A percentile compares a stretch with the other conserved stretches of the same genome.
Conservation (phyloP, 2,329 filamentous ascomycete species). For the Hypomyces perniciosus region DNA sequence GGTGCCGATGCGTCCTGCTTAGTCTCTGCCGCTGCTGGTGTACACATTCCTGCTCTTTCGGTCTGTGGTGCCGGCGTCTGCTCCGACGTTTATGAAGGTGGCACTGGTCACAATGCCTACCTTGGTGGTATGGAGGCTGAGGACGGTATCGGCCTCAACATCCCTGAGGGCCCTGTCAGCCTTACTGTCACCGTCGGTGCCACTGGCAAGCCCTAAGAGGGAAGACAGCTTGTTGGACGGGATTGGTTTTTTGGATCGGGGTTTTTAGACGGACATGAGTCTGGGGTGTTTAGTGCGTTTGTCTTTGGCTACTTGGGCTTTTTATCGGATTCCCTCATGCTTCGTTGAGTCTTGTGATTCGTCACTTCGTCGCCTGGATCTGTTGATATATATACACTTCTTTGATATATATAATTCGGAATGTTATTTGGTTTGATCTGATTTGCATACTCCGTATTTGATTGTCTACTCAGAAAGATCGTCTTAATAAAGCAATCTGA, state of each 20-base stretch:
- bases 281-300: conserved; percentile 15
- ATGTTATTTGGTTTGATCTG: conserved; percentile 6
- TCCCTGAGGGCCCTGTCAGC: conserved; percentile 22
- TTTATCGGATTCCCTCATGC: conserved; percentile 6
- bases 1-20: conserved; percentile 47
- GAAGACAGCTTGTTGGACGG: conserved; percentile 1
- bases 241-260: conserved; percentile 5
- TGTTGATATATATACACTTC: conserved; percentile 11
- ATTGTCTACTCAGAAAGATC: too few relatives aligned
- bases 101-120: conserved; percentile 34
- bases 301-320: conserved; percentile 3
- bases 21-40: conserved; percentile 31
- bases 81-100: conserved; percentile 34
- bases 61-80: conserved; percentile 37
- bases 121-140: conserved; percentile 28
- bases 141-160: conserved; percentile 38
- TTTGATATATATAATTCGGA: conserved; percentile 12
- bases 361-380: conserved; percentile 6
- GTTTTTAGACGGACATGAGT: conserved; percentile 6
- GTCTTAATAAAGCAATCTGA: too few relatives aligned
- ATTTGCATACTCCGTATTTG: background rate
- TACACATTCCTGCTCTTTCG: conserved; percentile 29
- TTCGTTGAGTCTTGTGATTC: conserved; percentile 6
- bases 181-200: conserved; percentile 30
- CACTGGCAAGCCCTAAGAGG: conserved; percentile 4